Evolutionary conservation across 2,329 filamentous ascomycete species (phyloP), one percentile per base, ranked within the genome.

Genomic region (Lomentospora prolificans): DNA sequence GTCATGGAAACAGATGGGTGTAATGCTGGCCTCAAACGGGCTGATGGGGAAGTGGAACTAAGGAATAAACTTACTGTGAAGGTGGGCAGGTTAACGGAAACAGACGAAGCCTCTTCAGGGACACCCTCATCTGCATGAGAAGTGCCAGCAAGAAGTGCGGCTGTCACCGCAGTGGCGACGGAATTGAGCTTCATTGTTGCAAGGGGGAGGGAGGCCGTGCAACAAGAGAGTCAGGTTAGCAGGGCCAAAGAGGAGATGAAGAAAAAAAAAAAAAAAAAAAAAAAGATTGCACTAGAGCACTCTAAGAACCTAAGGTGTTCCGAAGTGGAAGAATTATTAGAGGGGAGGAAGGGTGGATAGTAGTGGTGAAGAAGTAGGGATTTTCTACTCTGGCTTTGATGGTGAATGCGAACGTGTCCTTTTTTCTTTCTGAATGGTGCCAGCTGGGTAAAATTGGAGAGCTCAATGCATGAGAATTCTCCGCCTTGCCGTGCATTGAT

Each of bases 11-110:
- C n/a, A n/a, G n/a, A n/a, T n/a, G n/a, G n/a, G n/a, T n/a, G n/a
- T n/a, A n/a, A n/a, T n/a, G n/a, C n/a, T n/a, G n/a, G n/a, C n/a
- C n/a, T n/a, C n/a, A n/a, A n/a, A n/a, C n/a, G n/a, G n/a, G n/a
- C n/a, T n/a, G n/a, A n/a, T n/a, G n/a, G n/a, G n/a, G n/a, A n/a
- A n/a, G n/a, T n/a, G n/a, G n/a, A n/a, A n/a, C n/a, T n/a, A n/a
- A n/a, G n/a, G n/a, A n/a, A n/a, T n/a, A n/a, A n/a, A 79, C 90
- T 77, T 79, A 96, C 91, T 61, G 90, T 95, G 69, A 96, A 96
- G 57, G 84, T 88, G 50, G 92, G 87, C 64, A 89, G 82, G 68
- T 85, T 78, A 57, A 86, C 75, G 53, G 79, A 71, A 53, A 78
- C 76, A 56, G 81, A 73, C 57, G 85, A 77, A 19, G 83, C 78